These are phyloP conservation scores for Manihot esculenta DNA, from an alignment of 441 rosid species.

Conservation along the genomic window DNA sequence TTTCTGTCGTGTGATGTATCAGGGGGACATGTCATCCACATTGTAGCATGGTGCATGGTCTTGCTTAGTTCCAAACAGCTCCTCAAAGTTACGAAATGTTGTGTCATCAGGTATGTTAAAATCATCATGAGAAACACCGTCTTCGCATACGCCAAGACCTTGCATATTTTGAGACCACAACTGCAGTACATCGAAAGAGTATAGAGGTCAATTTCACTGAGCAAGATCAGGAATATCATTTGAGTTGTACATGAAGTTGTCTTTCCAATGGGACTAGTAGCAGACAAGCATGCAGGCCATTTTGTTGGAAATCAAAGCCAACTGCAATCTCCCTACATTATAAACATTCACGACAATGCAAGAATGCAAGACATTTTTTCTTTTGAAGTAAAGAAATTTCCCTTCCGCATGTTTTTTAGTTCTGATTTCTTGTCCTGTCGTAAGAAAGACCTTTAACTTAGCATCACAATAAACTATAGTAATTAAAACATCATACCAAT, in stretches of 20 bases:
- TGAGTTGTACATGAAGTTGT: not conserved
- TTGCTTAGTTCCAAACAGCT: constrained; percentile 64
- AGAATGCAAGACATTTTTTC: not conserved
- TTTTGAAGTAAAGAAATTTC: not conserved
- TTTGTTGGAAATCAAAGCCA: not conserved
- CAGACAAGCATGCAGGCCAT: not conserved
- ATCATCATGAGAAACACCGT: constrained; percentile 46
- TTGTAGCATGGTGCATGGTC: constrained; percentile 36
- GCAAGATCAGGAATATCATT: not conserved
- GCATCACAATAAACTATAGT: not conserved
- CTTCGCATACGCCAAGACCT: constrained; percentile 85
- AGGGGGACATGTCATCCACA: constrained; percentile 30
- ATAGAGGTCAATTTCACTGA: not conserved
- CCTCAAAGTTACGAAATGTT: constrained; percentile 74
- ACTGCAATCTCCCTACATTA: not conserved
- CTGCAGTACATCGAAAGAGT: constrained; percentile 33
- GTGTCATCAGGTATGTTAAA: constrained; percentile 75
- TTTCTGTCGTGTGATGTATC: constrained; percentile 32
- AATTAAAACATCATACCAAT: not conserved
- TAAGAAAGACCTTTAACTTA: constrained; percentile 1
- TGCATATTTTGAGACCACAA: constrained; percentile 79
- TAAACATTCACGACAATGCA: constrained; percentile 7
- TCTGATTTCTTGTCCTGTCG: not conserved
- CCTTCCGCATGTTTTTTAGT: not conserved
- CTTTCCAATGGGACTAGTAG: not conserved